These are phyloP conservation scores for Neurospora sp. DNA, from an alignment of 2,329 filamentous ascomycete genomes.

Conservation along the genomic window DNA sequence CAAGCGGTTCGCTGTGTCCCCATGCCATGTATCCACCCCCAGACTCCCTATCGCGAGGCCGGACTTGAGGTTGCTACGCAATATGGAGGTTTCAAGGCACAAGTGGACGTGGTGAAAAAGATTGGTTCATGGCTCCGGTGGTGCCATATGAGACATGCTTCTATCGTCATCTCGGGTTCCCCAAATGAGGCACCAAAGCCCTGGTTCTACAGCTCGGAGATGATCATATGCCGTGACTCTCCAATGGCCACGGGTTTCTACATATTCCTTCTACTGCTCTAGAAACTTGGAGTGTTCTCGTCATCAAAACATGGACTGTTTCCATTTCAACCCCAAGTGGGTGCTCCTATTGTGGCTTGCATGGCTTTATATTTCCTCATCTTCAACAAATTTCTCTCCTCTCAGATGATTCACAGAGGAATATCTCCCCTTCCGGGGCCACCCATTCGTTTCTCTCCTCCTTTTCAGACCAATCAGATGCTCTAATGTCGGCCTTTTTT, in stretches of 20 bases:
- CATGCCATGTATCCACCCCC: background rate
- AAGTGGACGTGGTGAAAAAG: background rate
- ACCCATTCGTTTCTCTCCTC: slow-evolving; percentile 11
- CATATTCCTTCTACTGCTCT: background rate
- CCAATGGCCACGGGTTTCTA: background rate
- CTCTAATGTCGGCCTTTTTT: slow-evolving; percentile 11
- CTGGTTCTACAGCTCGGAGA: background rate
- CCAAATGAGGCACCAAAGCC: background rate
- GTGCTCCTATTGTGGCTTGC: slow-evolving; percentile 4
- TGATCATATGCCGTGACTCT: background rate
- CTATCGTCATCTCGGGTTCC: background rate
- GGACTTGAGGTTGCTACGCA: background rate
- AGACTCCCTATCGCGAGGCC: background rate
- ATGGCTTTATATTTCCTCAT: background rate
- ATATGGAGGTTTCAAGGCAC: background rate
- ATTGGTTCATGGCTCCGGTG: background rate
- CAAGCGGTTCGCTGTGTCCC: background rate
- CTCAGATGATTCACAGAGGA: slow-evolving; percentile 1
- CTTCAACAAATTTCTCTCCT: slow-evolving; percentile 4
- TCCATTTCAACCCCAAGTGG: background rate
- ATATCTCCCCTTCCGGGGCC: slow-evolving; percentile 6
- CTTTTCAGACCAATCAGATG: slow-evolving; percentile 14
- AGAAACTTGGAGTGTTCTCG: background rate
- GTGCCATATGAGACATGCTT: background rate
- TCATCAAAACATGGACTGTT: background rate